Base-by-base conservation (phyloP, 805 yeast genomes). In the Lipomyces sp. region DNA sequence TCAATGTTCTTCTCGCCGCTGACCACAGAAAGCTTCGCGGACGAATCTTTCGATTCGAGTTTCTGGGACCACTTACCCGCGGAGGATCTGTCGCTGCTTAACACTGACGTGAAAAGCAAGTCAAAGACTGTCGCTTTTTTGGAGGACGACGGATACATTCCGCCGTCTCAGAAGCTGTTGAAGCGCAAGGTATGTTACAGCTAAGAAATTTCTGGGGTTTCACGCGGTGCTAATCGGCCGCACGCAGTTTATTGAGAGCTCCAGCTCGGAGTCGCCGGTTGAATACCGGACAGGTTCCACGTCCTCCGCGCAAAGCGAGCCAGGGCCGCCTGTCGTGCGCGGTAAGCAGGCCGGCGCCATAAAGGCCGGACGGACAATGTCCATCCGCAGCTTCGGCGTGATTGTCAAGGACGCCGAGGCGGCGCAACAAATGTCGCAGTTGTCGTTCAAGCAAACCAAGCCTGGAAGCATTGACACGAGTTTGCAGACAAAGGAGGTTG, bases 141-240 rank as follows among this genome's bases (percentile, higher is more conserved):
- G 73, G 96, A 89, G 67, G 95, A 88, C 63, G 86, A 86, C 61
- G 96, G 88, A 67, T 96, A 96, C 2, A 88, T 90, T 49, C 95
- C 96, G 1, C 96, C 96, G 11, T 81, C 85, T 29, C 97, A 90
- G 70, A 96, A 90, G 69, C 78, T 95, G 60, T 79, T 90, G 59
- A 82, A 38, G 39, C 47, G 47, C 19, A 48, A 48, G 42, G 47
- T 45, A n/a, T 24, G 33, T 22, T 5, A 18, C 2, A 13, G 3
- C 2, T 14, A 21, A 6, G 11, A 10, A 26, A n/a, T 1, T 5
- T n/a, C 6, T 13, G 22, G 8, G 5, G 16, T 16, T 13, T 21
- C 11, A 18, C 2, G 18, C 26, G 4, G n/a, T 10, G 4, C 28
- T 28, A 37, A 18, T 32, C 22, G 23, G 16, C 4, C 5, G 16